These are phyloP conservation scores for Astraeus odoratus DNA, from an alignment of 768 basidiomycete species.

Conservation along the genomic window DNA sequence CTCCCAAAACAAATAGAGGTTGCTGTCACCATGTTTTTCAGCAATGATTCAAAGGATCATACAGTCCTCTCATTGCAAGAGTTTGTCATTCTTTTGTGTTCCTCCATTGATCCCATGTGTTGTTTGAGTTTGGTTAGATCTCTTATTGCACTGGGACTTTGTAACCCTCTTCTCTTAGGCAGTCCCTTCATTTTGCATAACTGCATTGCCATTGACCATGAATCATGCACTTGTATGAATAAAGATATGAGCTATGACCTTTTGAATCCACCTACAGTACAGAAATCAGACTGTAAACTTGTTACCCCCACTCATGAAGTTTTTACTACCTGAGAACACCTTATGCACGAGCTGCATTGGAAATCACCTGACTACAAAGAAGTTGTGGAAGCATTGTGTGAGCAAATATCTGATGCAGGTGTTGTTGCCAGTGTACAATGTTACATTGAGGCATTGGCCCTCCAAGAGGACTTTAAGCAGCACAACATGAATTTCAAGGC, in stretches of 20 bases:
- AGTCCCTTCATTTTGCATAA: constrained; percentile 2
- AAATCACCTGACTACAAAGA: not conserved
- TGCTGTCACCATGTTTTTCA: not conserved
- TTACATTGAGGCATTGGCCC: not conserved
- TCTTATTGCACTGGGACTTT: not conserved
- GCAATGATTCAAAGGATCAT: too few species aligned
- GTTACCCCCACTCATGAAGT: too few species aligned
- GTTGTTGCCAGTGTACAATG: not conserved
- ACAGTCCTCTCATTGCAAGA: not conserved
- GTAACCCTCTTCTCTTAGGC: not conserved
- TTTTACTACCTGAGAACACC: not conserved
- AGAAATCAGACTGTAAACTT: not conserved
- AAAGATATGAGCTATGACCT: not conserved
- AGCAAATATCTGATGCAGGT: not conserved
- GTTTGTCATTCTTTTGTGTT: not conserved
- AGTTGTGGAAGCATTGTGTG: not conserved
- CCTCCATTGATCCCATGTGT: not conserved
- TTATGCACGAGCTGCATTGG: not conserved
- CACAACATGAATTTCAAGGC: not conserved
- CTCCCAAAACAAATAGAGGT: not conserved
- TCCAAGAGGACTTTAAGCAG: not conserved
- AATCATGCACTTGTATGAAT: not conserved
- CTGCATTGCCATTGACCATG: constrained; percentile 2
- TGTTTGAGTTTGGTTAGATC: not conserved
- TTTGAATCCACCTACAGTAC: not conserved